Evolutionary conservation across 257 asterid genomes (phyloP).

Genomic region (Primulina huaijiensis): DNA sequence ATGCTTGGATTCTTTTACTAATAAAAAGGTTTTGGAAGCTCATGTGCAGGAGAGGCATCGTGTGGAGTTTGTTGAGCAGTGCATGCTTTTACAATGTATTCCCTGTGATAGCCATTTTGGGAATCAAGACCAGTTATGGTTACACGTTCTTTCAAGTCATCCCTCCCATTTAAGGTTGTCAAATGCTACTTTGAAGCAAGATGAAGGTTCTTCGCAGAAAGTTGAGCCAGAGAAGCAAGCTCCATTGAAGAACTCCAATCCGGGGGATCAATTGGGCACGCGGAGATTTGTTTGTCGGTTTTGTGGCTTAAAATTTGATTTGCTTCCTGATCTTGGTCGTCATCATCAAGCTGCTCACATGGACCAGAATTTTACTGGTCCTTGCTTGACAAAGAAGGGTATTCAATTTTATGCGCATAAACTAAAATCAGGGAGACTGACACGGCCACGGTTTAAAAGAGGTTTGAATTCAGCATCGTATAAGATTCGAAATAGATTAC

Average conservation of each 20-base stretch:
- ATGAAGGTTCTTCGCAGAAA: conserved; percentile 31
- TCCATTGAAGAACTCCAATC: conserved; percentile 31
- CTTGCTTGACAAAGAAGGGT: conserved; percentile 73
- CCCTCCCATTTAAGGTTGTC: conserved; percentile 52
- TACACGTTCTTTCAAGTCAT: conserved; percentile 76
- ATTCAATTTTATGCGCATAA: conserved; percentile 71
- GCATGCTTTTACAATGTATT: conserved; percentile 96
- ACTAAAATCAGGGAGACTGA: conserved; percentile 78
- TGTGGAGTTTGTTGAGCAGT: conserved; percentile 81
- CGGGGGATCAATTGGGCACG: conserved; percentile 44
- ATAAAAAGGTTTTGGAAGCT: conserved; percentile 80
- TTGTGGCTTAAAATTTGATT: conserved; percentile 94
- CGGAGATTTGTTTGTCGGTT: conserved; percentile 76
- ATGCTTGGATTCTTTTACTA: conserved; percentile 93
- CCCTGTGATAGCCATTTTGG: conserved; percentile 89
- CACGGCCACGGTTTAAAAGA: conserved; percentile 70
- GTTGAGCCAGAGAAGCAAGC: conserved; percentile 35
- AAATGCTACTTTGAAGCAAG: conserved; percentile 39
- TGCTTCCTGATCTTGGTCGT: conserved; percentile 98
- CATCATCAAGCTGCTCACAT: conserved; percentile 99
- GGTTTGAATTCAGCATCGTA: conserved; percentile 67
- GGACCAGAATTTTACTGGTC: conserved; percentile 54
- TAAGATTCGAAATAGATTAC: conserved; percentile 70
- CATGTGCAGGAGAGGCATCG: conserved; percentile 96
- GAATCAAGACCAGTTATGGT: conserved; percentile 79